Percentiles rank a stretch among this genome's conserved stretches.
Evolutionary conservation across 768 basidiomycete genomes (phyloP).

Genomic region (Boletus sp.): DNA sequence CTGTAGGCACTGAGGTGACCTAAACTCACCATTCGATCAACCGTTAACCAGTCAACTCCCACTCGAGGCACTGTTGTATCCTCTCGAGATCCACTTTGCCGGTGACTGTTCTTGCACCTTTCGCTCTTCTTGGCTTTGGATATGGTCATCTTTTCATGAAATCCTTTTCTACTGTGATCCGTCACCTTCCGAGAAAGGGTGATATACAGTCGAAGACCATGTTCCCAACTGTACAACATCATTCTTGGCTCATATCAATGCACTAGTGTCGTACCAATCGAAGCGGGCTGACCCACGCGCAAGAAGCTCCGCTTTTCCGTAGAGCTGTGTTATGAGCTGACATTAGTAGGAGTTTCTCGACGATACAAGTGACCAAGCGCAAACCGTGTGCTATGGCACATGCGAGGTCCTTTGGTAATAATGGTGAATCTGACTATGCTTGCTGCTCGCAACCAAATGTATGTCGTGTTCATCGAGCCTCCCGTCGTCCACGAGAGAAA

Average conservation of each 20-base stretch:
- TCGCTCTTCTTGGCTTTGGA: not conserved
- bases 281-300: not conserved
- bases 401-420: not conserved
- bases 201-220: not conserved
- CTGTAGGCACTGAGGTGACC: too few relatives aligned
- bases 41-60: too few relatives aligned
- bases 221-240: not conserved
- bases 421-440: not conserved
- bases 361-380: not conserved
- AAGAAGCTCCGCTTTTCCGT: too few relatives aligned
- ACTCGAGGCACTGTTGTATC: too few relatives aligned
- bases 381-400: not conserved
- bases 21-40: too few relatives aligned
- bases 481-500: slow-evolving; percentile 53
- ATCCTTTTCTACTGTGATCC: not conserved
- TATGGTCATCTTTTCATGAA: not conserved
- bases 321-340: not conserved
- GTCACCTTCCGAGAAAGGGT: not conserved
- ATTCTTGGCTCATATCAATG: not conserved
- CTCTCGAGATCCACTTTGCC: too few relatives aligned
- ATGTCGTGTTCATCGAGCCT: slow-evolving; percentile 57
- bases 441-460: slow-evolving; percentile 17
- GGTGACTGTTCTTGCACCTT: too few relatives aligned
- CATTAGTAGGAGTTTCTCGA: not conserved
- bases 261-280: not conserved